Evolutionary conservation across 2,329 filamentous ascomycete species (phyloP).

Genomic region (Xylariaceae sp.): DNA sequence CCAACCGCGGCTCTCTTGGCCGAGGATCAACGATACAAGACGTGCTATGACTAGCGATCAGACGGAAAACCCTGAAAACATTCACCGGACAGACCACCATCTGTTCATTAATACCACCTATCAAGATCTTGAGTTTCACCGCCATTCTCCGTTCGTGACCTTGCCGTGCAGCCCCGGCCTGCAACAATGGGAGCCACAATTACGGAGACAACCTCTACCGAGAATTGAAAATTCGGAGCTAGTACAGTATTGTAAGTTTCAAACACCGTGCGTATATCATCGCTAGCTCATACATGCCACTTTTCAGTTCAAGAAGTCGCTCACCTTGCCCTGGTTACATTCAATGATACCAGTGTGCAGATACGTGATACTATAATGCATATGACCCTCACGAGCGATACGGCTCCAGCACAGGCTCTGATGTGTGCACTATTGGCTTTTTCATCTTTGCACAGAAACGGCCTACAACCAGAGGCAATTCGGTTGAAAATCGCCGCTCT

Average conservation of each 20-base stretch:
- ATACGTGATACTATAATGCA: conserved; percentile 24
- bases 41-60: conserved; percentile 17
- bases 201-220: conserved; percentile 7
- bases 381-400: conserved; percentile 21
- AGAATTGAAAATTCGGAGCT: conserved; percentile 11
- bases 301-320: conserved; percentile 18
- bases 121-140: conserved; percentile 22
- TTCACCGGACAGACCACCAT: background rate
- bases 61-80: background rate
- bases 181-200: background rate
- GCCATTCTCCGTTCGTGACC: conserved; percentile 2
- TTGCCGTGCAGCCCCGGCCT: background rate
- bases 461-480: conserved; percentile 20
- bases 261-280: background rate
- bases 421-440: conserved; percentile 25
- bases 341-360: conserved; percentile 10
- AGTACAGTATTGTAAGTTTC: conserved; percentile 17
- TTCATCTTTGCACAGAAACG: conserved; percentile 23
- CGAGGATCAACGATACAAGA: conserved; percentile 21
- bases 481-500: conserved; percentile 26
- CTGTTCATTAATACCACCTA: conserved; percentile 23
- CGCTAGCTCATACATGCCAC: background rate
- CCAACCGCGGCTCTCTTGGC: conserved; percentile 29
- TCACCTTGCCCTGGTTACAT: conserved; percentile 21
- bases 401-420: conserved; percentile 19